These are phyloP conservation scores for Dryas drummondii DNA, from an alignment of 306 rosid genomes.

Conservation along the genomic window DNA sequence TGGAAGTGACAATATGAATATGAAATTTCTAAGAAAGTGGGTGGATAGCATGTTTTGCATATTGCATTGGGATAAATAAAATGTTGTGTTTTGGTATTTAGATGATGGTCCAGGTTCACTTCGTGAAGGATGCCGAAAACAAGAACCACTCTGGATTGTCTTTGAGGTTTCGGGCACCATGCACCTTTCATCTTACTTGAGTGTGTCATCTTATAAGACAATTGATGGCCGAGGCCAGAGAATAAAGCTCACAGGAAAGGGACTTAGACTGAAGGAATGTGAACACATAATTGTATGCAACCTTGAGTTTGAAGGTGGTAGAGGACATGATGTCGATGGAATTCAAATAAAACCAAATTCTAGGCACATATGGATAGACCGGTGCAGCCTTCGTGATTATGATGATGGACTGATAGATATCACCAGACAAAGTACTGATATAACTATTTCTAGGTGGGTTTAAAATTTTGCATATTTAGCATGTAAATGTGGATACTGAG, in stretches of 20 bases:
- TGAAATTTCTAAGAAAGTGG: background rate
- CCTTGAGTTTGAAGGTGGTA: conserved; percentile 41
- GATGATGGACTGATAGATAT: conserved; percentile 43
- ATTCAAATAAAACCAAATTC: conserved; percentile 43
- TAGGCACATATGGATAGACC: conserved; percentile 42
- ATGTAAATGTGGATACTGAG: conserved; percentile 2
- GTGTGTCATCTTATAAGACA: conserved; percentile 37
- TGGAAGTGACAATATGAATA: background rate
- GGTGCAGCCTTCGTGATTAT: conserved; percentile 41
- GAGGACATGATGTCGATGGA: conserved; percentile 45
- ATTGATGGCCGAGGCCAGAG: conserved; percentile 40
- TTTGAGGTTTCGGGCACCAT: conserved; percentile 65
- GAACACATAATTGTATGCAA: conserved; percentile 39
- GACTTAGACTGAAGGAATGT: conserved; percentile 43
- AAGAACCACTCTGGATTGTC: conserved; percentile 73
- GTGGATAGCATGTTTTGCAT: background rate
- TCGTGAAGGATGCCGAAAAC: conserved; percentile 64
- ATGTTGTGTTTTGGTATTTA: conserved; percentile 20
- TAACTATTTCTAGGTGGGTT: conserved; percentile 38
- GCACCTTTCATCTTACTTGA: conserved; percentile 31
- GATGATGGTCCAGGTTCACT: conserved; percentile 86
- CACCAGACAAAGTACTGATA: conserved; percentile 40
- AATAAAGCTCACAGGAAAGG: conserved; percentile 37
- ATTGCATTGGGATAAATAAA: background rate
- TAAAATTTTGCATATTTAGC: background rate